A percentile compares a stretch with the other conserved stretches of the same genome.
phyloP scores from a whole-genome alignment of 495 filamentous ascomycete species.

The Cudoniella acicularis region DNA sequence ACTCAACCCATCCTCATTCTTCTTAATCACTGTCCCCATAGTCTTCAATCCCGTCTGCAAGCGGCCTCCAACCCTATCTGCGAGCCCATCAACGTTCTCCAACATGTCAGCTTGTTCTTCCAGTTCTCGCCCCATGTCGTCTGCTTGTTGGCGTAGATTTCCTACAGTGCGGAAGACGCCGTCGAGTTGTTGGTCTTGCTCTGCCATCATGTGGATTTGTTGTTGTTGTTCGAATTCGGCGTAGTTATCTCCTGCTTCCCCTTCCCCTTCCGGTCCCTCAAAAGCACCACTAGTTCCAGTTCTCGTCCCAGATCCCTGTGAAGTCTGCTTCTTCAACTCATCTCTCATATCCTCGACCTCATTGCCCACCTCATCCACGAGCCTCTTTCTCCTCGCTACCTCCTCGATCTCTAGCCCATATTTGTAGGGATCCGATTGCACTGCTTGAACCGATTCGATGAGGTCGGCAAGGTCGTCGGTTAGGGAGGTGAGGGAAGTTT shows the following conservation, averaged over 20 bases:
- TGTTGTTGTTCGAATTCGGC: constrained; percentile 89
- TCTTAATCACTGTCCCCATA: constrained; percentile 76
- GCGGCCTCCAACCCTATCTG: constrained; percentile 83
- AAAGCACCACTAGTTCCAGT: constrained; percentile 26
- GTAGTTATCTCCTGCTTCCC: constrained; percentile 52
- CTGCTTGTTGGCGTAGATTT: constrained; percentile 81
- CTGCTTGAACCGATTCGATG: constrained; percentile 77
- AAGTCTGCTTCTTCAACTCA: constrained; percentile 56
- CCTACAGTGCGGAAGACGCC: constrained; percentile 91
- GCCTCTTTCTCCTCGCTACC: constrained; percentile 70
- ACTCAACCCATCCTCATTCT: constrained; percentile 88
- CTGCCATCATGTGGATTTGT: constrained; percentile 86
- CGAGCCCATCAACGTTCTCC: constrained; percentile 73
- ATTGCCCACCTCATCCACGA: constrained; percentile 84
- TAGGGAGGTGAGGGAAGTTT: constrained; percentile 69
- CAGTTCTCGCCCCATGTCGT: constrained; percentile 91
- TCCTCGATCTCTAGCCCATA: constrained; percentile 86
- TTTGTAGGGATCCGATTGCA: constrained; percentile 84
- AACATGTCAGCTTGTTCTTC: constrained; percentile 87
- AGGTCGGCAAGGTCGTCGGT: constrained; percentile 86
- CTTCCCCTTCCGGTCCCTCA: constrained; percentile 30
- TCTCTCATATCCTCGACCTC: constrained; percentile 87
- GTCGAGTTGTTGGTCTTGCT: constrained; percentile 91
- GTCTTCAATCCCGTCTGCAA: constrained; percentile 82
- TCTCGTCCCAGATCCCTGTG: constrained; percentile 23